These are phyloP conservation scores for Neurospora terricola DNA, from an alignment of 495 filamentous ascomycete genomes.

Conservation along the genomic window DNA sequence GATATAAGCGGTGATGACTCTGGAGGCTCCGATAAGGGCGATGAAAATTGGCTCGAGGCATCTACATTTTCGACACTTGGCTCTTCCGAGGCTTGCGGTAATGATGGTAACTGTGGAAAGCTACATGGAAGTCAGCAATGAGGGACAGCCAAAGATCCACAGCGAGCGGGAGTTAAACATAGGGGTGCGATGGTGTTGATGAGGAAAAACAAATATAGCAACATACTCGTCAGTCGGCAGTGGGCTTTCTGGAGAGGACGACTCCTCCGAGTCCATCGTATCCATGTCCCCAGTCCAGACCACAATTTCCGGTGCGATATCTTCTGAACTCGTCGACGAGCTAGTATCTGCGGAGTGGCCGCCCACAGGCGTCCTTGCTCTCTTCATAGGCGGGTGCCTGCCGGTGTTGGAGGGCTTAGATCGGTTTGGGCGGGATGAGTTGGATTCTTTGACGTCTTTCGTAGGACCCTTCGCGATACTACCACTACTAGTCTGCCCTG, in stretches of 20 bases:
- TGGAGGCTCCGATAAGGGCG: slow-evolving; percentile 13
- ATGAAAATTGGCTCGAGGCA: slow-evolving; percentile 1
- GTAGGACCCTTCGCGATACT: slow-evolving; percentile 13
- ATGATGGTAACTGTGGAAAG: background rate
- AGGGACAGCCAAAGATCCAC: background rate
- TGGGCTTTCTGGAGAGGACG: background rate
- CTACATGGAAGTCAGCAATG: background rate
- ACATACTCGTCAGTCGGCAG: background rate
- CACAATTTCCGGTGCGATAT: slow-evolving; percentile 28
- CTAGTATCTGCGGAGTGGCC: slow-evolving; percentile 2
- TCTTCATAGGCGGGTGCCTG: slow-evolving; percentile 6
- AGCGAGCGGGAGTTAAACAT: background rate
- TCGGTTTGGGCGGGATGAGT: slow-evolving; percentile 13
- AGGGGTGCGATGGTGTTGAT: background rate
- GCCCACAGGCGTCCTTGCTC: slow-evolving; percentile 2
- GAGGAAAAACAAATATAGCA: background rate
- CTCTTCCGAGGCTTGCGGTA: background rate
- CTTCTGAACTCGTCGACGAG: slow-evolving; percentile 5
- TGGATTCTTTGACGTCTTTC: slow-evolving; percentile 8
- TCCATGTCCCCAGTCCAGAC: slow-evolving; percentile 29
- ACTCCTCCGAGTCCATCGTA: slow-evolving; percentile 12
- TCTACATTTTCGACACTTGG: background rate
- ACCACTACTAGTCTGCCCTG: slow-evolving; percentile 9
- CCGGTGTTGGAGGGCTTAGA: slow-evolving; percentile 5
- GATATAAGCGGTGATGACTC: background rate